Evolutionary conservation across 1,139 yeast genomes (phyloP).

Genomic region (Taphrina flavorubra): DNA sequence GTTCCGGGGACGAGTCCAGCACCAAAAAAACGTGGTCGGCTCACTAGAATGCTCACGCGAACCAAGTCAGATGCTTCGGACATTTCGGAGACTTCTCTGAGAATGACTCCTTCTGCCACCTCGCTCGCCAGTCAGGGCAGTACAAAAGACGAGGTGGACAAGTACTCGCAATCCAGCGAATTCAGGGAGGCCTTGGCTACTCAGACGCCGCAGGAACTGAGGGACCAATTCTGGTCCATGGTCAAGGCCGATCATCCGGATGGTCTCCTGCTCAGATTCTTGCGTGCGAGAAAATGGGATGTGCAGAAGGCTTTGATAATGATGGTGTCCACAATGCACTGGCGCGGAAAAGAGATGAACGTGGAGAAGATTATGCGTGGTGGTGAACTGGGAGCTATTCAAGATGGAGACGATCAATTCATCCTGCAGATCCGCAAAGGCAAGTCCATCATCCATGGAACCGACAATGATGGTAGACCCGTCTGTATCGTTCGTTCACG

Average conservation of each 20-base stretch:
- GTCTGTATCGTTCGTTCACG: conserved; percentile 74
- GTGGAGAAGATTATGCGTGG: conserved; percentile 64
- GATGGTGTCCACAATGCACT: conserved; percentile 68
- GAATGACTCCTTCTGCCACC: conserved; percentile 1
- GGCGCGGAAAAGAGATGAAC: conserved; percentile 65
- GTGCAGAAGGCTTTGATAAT: conserved; percentile 66
- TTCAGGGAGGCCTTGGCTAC: conserved; percentile 47
- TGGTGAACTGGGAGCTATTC: conserved; percentile 63
- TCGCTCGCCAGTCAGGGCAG: conserved; percentile 1
- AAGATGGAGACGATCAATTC: conserved; percentile 56
- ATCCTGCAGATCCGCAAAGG: conserved; percentile 55
- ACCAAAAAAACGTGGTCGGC: conserved; percentile 36
- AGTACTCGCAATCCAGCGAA: conserved; percentile 46
- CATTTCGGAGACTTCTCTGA: conserved; percentile 9
- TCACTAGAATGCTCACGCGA: conserved; percentile 41
- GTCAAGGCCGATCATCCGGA: conserved; percentile 69
- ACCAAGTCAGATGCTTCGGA: conserved; percentile 31
- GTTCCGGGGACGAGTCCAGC: conserved; percentile 15
- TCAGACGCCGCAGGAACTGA: conserved; percentile 48
- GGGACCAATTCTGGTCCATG: conserved; percentile 59
- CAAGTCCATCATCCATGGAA: conserved; percentile 70
- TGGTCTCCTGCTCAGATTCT: conserved; percentile 66
- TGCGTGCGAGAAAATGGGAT: conserved; percentile 78
- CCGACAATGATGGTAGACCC: conserved; percentile 69
- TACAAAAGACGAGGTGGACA: conserved; percentile 45